Conservation (phyloP, 768 basidiomycete genomes). For the Suillus sp. region DNA sequence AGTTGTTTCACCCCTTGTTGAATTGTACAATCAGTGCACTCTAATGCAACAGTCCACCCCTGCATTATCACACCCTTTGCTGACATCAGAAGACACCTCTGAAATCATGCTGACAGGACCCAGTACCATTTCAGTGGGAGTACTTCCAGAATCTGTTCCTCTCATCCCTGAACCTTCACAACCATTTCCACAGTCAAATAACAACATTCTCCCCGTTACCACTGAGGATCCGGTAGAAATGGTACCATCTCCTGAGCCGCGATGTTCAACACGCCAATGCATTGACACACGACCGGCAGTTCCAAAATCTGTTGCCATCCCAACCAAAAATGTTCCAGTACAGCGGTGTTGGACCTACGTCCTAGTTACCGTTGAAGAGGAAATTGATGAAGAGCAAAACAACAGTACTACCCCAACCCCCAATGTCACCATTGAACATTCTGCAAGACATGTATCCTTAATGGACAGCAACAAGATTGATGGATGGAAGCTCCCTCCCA, state of each 20-base stretch:
- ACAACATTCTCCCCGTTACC: background rate
- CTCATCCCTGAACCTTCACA: background rate
- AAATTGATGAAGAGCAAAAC: background rate
- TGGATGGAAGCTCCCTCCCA: conserved; percentile 5
- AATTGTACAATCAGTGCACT: background rate
- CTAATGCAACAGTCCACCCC: background rate
- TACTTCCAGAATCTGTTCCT: background rate
- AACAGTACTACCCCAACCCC: background rate
- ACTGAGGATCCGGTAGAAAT: background rate
- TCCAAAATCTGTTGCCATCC: background rate
- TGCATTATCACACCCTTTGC: background rate
- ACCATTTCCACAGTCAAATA: background rate
- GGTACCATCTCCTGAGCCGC: too few relatives aligned
- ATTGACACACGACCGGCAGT: background rate
- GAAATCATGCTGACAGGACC: background rate
- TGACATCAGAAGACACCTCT: background rate
- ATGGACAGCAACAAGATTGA: background rate
- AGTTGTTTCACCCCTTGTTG: too few relatives aligned
- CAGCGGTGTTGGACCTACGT: background rate
- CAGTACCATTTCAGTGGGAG: conserved; percentile 1
- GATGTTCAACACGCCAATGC: background rate
- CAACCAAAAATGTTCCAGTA: background rate
- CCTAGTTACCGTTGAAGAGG: background rate
- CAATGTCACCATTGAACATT: background rate
- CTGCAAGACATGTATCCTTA: background rate